Conservation (phyloP, 106 monocot genomes). For the Acanthochlamys bracteata region DNA sequence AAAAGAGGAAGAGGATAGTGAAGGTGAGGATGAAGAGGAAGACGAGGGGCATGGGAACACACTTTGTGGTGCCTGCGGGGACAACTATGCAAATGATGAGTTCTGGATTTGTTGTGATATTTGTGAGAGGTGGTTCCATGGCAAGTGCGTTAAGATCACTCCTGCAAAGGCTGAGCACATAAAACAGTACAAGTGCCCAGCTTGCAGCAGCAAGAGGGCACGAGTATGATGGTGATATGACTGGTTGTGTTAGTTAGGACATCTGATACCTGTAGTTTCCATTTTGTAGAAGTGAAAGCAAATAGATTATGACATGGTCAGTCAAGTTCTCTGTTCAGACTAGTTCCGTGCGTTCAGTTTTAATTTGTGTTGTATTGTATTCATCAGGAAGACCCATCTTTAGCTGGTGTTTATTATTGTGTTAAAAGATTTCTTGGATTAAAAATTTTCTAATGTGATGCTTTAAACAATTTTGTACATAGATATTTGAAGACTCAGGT, state of each 20-base stretch:
- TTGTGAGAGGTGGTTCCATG: conserved; percentile 91
- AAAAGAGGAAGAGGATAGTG: conserved; percentile 36
- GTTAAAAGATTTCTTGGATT: not conserved
- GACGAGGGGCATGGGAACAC: conserved; percentile 76
- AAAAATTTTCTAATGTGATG: not conserved
- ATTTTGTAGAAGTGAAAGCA: not conserved
- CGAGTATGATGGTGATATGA: conserved; percentile 25
- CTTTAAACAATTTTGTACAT: not conserved
- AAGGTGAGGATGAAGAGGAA: conserved; percentile 47
- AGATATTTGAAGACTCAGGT: too few relatives aligned
- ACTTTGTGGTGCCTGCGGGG: conserved; percentile 68
- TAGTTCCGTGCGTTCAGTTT: not conserved
- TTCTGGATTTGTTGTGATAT: conserved; percentile 95
- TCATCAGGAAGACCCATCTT: not conserved
- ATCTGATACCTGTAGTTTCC: not conserved
- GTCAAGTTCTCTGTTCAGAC: not conserved
- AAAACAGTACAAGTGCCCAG: conserved; percentile 95
- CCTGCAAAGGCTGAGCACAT: conserved; percentile 85
- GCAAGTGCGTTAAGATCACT: conserved; percentile 77
- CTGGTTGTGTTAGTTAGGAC: not conserved
- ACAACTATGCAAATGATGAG: conserved; percentile 61
- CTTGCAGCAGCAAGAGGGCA: conserved; percentile 65
- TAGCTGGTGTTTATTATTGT: not conserved
- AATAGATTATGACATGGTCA: not conserved
- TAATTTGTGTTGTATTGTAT: not conserved